Evolutionary conservation across 2,329 filamentous ascomycete genomes (phyloP).

Genomic region (Lecanicillium sp.): DNA sequence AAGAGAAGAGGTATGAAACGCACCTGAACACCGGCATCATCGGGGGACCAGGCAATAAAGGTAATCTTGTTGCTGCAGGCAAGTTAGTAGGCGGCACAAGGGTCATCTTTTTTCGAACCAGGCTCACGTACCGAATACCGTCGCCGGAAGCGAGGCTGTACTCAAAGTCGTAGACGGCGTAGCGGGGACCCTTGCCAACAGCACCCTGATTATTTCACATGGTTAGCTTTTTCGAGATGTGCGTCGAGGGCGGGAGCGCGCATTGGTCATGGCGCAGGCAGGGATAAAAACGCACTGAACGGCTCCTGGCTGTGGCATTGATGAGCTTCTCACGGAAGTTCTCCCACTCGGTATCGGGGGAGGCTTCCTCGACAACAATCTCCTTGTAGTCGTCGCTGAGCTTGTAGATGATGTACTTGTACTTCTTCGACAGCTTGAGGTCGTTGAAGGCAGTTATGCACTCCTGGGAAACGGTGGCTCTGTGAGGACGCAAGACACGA

Average conservation of each 20-base stretch:
- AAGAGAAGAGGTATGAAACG: too few species aligned
- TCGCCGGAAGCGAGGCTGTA: constrained; percentile 66
- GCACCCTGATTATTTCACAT: constrained; percentile 34
- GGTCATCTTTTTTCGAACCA: constrained; percentile 2
- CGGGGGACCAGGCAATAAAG: constrained; percentile 73
- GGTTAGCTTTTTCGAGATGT: background rate
- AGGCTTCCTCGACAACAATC: constrained; percentile 72
- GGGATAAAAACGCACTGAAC: constrained; percentile 40
- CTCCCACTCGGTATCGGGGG: constrained; percentile 59
- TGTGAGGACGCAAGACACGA: constrained; percentile 22
- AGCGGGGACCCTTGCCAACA: constrained; percentile 63
- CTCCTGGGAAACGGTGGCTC: constrained; percentile 63
- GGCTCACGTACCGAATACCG: constrained; percentile 51
- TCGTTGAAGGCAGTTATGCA: constrained; percentile 70
- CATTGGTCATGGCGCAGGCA: background rate
- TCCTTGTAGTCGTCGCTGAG: constrained; percentile 75
- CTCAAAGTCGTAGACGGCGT: constrained; percentile 79
- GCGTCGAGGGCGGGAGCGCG: background rate
- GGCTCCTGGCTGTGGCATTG: constrained; percentile 63
- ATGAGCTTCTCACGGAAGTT: constrained; percentile 69
- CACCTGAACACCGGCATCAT: constrained; percentile 73
- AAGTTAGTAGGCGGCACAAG: constrained; percentile 13
- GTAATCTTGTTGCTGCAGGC: constrained; percentile 61
- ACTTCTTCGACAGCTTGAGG: constrained; percentile 72
- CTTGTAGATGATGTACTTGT: constrained; percentile 86